Evolutionary conservation across 345 rosid genomes (phyloP), one percentile per base, ranked within the genome.

Genomic region (Firmiana major): DNA sequence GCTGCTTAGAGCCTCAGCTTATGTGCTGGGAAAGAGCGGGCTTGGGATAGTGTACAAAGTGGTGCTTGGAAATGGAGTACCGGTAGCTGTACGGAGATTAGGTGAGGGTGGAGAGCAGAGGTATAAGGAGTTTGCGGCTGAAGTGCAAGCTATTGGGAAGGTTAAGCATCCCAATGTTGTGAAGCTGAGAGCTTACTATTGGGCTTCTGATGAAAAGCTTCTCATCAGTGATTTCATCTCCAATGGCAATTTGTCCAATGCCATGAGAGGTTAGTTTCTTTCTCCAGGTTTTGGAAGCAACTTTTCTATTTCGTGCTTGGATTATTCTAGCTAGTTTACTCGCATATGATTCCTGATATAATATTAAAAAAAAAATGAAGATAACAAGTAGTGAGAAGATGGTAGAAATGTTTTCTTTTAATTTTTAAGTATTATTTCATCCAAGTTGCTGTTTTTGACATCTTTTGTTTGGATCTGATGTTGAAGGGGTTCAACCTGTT

Each of bases 131-230:
- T 96, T 96, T 65, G 91, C 84, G 31, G 79, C 91, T 5, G 99
- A 96, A 85, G 95, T 92, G 19, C 97, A 89, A 80, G 94, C 99
- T 0, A 92, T 96, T 70, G 97, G 97, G 70, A 88, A 87, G 58
- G 94, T 94, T 54, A 96, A 94, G 75, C 99, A 96, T 86, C 99
- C 99, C 6, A 96, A 94, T 83, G 86, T 96, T 6, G 99, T 96
- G 76, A 90, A 84, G 79, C 74, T 96, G 55, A 87, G 99, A 79
- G 99, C 99, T 76, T 96, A 96, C 77, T 96, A 96, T 76, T 96
- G 99, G 99, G 98, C 99, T 57, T 85, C 97, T 10, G 98, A 96
- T 75, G 99, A 96, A 83, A 96, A 96, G 85, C 97, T 96, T 19
- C 89, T 96, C 55, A 94, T 96, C 51, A 90, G 93, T 78, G 98